A percentile compares a stretch with the other conserved stretches of the same genome.
These are phyloP conservation scores for Margaritispora aquatica DNA, from an alignment of 495 filamentous ascomycete genomes.

Conservation along the genomic window DNA sequence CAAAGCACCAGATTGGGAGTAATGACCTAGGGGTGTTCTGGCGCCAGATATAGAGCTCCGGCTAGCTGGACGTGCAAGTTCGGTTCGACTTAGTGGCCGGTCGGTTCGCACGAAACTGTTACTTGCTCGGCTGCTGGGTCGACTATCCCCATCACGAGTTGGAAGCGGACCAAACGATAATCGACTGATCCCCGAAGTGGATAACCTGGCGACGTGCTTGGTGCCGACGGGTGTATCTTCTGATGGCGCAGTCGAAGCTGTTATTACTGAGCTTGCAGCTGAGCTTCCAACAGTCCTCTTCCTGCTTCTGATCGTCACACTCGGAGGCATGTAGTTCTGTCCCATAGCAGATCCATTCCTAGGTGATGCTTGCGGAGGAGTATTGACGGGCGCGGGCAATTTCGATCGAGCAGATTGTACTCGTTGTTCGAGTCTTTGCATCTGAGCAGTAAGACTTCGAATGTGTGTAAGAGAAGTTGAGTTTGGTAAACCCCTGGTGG, in stretches of 20 bases:
- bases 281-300: conserved; percentile 63
- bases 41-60: conserved; percentile 60
- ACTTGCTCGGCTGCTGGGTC: conserved; percentile 58
- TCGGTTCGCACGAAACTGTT: conserved; percentile 35
- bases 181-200: conserved; percentile 45
- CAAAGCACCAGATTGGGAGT: conserved; percentile 28
- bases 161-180: conserved; percentile 49
- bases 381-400: conserved; percentile 71
- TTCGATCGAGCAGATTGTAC: conserved; percentile 93
- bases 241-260: conserved; percentile 27
- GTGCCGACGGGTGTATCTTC: conserved; percentile 36
- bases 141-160: conserved; percentile 34
- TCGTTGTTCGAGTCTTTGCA: conserved; percentile 89
- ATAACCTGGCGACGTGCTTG: conserved; percentile 45
- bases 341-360: conserved; percentile 45
- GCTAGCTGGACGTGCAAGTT: conserved; percentile 52
- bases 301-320: conserved; percentile 69
- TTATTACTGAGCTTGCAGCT: conserved; percentile 24
- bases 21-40: conserved; percentile 55
- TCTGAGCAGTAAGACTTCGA: conserved; percentile 86
- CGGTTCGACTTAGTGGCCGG: conserved; percentile 41
- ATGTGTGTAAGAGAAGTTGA: conserved; percentile 91
- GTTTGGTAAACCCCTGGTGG: conserved; percentile 46
- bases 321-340: conserved; percentile 57
- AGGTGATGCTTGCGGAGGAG: conserved; percentile 77